These are phyloP conservation scores for Penicillium subrubescens DNA, from an alignment of 495 filamentous ascomycete species.

Conservation along the genomic window DNA sequence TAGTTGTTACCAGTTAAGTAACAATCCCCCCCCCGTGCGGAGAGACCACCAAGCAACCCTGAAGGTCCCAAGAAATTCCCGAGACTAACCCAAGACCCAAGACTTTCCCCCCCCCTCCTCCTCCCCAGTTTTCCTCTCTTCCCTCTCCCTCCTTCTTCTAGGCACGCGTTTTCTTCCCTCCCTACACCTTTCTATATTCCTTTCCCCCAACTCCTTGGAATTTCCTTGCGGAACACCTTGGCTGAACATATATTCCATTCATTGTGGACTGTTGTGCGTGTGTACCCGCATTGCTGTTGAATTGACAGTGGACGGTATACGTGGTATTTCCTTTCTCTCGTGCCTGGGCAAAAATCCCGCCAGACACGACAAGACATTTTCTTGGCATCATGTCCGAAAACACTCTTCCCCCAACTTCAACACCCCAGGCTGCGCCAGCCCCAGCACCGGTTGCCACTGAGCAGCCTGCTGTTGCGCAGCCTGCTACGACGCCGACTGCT, in stretches of 20 bases:
- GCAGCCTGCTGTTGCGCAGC: conserved; percentile 25
- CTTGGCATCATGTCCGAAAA: conserved; percentile 37
- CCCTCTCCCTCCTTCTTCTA: conserved; percentile 6
- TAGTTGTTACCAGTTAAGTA: neutral
- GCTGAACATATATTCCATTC: neutral
- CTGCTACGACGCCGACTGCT: conserved; percentile 24
- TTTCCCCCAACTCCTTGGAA: conserved; percentile 1
- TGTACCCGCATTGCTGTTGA: neutral
- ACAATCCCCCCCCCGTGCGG: conserved; percentile 16
- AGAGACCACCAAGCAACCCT: neutral
- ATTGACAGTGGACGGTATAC: neutral
- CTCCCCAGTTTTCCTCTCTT: conserved; percentile 16
- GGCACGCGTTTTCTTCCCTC: conserved; percentile 17
- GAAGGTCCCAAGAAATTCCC: conserved; percentile 2
- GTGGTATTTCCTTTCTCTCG: conserved; percentile 7
- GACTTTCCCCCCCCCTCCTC: conserved; percentile 17
- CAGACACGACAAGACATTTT: conserved; percentile 28
- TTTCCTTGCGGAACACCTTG: neutral
- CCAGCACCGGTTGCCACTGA: conserved; percentile 33
- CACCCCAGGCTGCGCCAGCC: conserved; percentile 30
- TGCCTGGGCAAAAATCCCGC: conserved; percentile 29
- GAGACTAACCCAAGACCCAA: conserved; percentile 6
- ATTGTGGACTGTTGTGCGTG: neutral
- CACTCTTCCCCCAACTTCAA: conserved; percentile 21
- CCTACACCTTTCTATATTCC: conserved; percentile 7